Percentiles rank a stretch among this genome's conserved stretches.
These are phyloP conservation scores for Dactylellina haptotyla DNA, from an alignment of 2,329 filamentous ascomycete genomes.

Conservation along the genomic window DNA sequence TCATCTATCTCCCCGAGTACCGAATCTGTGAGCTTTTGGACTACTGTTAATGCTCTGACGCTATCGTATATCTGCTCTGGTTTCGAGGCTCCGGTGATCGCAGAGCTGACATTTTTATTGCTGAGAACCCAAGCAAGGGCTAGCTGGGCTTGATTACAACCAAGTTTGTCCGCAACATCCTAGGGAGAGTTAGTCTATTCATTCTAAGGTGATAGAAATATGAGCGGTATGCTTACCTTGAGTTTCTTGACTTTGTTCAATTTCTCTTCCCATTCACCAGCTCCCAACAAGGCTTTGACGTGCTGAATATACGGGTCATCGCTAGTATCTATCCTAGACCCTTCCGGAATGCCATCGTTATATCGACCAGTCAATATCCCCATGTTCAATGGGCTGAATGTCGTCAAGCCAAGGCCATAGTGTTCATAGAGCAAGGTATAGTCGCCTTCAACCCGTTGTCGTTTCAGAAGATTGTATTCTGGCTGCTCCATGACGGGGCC, in stretches of 20 bases:
- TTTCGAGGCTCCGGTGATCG: slow-evolving; percentile 71
- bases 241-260: slow-evolving; percentile 56
- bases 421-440: slow-evolving; percentile 71
- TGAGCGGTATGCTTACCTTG: slow-evolving; percentile 11
- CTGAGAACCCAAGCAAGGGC: slow-evolving; percentile 72
- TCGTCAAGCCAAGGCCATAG: slow-evolving; percentile 71
- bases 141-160: slow-evolving; percentile 68
- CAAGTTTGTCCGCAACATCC: slow-evolving; percentile 73
- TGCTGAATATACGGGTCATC: slow-evolving; percentile 68
- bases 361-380: slow-evolving; percentile 76
- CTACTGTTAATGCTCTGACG: slow-evolving; percentile 66
- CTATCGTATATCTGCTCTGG: slow-evolving; percentile 72
- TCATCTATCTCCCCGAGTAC: slow-evolving; percentile 71
- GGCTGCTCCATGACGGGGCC: slow-evolving; percentile 75
- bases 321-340: slow-evolving; percentile 69
- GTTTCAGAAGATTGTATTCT: slow-evolving; percentile 72
- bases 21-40: slow-evolving; percentile 70
- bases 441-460: slow-evolving; percentile 72
- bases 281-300: slow-evolving; percentile 60
- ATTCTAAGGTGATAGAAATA: background rate
- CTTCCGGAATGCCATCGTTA: slow-evolving; percentile 70
- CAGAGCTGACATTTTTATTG: slow-evolving; percentile 71
- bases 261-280: slow-evolving; percentile 50
- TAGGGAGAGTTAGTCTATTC: slow-evolving; percentile 61
- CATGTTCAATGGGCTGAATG: slow-evolving; percentile 70